Base-by-base conservation (phyloP, 805 yeast genomes). In the Candida mattraensis region DNA sequence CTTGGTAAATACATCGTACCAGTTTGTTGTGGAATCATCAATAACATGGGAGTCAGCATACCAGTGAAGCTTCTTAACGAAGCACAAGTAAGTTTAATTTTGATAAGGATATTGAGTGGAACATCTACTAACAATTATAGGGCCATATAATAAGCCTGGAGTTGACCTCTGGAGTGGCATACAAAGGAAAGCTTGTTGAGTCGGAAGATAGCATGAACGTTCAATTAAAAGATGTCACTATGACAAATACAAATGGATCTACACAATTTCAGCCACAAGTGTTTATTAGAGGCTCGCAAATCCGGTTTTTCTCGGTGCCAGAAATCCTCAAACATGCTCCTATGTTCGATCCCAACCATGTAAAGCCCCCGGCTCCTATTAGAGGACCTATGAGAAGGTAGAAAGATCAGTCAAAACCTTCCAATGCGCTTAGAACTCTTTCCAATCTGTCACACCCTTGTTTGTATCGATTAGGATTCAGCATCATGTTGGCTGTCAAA, bases 161-260 rank as follows among this genome's bases (percentile, higher is more conserved):
- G 58, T 74, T 91, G 34, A 75, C 76, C 17, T 79, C 88, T 0
- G 98, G 98, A 2, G 89, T 84, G 45, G 76, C 84, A 0, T 91
- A 91, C 56, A 70, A 95, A 23, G 99, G 99, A 2, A 87, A 83
- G 56, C 71, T 91, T 29, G 58, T 83, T 3, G 96, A 84, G 53
- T 81, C 71, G 30, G 96, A 91, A 63, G 98, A 91, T 53, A 89
- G 83, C 60, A 93, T 91, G 98, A 91, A 91, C 57, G 78, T 91
- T 17, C 94, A 89, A 42, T 61, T 91, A 32, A 68, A 76, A 45
- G 95, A 91, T 55, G 94, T 84, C 25, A 76, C 83, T 1, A 79
- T 84, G 30, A 89, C 96, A 0, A 76, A 79, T 18, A 66, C 80
- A 28, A 83, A 87, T 35, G 96, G 96, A 4, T 69, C 71, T 30